Conservation (phyloP, 257 asterid species). For the Salvia rosmarinus region DNA sequence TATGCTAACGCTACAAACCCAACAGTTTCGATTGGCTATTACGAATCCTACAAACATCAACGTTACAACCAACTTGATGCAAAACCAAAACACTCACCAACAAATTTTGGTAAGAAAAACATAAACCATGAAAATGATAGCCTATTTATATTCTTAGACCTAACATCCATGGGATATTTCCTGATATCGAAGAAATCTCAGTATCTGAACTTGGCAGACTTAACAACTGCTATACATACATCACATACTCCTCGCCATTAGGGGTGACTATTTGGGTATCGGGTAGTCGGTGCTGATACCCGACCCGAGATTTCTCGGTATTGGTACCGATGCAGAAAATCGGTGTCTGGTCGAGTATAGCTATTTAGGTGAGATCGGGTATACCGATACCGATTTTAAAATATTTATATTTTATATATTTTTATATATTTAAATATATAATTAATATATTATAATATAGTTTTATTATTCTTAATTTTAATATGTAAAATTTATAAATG, state of each 20-base stretch:
- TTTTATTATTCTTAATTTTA: too few species aligned
- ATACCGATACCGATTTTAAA: too few species aligned
- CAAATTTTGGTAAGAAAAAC: slow-evolving; percentile 20
- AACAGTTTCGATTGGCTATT: slow-evolving; percentile 70
- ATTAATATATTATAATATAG: too few species aligned
- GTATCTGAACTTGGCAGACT: slow-evolving; percentile 25
- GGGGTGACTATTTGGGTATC: too few species aligned
- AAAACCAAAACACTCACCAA: not conserved
- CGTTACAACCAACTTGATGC: not conserved
- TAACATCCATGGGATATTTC: slow-evolving; percentile 20
- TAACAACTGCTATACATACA: slow-evolving; percentile 19
- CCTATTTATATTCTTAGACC: slow-evolving; percentile 32
- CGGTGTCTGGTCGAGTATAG: too few species aligned
- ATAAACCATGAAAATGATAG: slow-evolving; percentile 16
- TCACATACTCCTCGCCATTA: slow-evolving; percentile 44
- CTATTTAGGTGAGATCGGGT: too few species aligned
- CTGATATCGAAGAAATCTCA: slow-evolving; percentile 4
- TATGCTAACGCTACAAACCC: slow-evolving; percentile 55
- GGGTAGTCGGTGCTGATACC: too few species aligned
- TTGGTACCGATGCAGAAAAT: too few species aligned
- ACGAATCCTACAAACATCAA: slow-evolving; percentile 73
- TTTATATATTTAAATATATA: too few species aligned
- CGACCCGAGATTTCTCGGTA: too few species aligned
- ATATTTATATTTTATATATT: too few species aligned
- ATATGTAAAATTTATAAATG: too few species aligned